These are phyloP conservation scores for Neofusicoccum kwambonambiense DNA, from an alignment of 2,329 filamentous ascomycete species.

Conservation along the genomic window DNA sequence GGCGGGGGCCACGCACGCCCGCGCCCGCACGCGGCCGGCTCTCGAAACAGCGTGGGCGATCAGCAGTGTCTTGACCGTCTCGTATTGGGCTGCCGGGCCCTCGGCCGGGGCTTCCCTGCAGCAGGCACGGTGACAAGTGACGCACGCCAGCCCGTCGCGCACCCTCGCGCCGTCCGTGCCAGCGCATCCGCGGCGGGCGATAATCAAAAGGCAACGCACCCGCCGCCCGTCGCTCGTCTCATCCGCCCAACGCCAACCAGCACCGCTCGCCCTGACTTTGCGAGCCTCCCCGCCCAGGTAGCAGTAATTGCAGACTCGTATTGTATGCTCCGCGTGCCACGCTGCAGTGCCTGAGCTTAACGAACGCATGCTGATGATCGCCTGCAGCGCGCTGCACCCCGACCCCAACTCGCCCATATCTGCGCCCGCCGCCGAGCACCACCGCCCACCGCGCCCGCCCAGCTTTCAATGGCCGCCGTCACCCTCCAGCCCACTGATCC, in stretches of 20 bases:
- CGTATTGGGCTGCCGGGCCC: conserved; percentile 7
- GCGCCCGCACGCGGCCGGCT: conserved; percentile 6
- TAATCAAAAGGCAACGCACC: conserved; percentile 9
- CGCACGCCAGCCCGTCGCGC: neutral
- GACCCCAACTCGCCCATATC: neutral
- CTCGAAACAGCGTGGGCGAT: conserved; percentile 13
- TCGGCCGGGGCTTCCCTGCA: conserved; percentile 1
- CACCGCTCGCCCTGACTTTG: conserved; percentile 23
- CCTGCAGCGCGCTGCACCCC: conserved; percentile 6
- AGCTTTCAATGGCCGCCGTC: conserved; percentile 17
- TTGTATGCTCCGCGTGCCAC: neutral
- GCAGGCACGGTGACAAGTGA: conserved; percentile 4
- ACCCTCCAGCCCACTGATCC: conserved; percentile 18
- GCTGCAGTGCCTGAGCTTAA: neutral
- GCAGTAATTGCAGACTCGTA: conserved; percentile 6
- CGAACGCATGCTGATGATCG: conserved; percentile 12
- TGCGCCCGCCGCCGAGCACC: neutral
- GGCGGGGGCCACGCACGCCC: neutral
- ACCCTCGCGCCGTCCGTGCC: neutral
- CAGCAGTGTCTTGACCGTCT: neutral
- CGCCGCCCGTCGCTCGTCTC: neutral
- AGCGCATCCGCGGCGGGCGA: conserved; percentile 10
- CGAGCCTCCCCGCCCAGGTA: conserved; percentile 20
- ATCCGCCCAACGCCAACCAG: conserved; percentile 23
- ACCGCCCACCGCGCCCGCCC: neutral